phyloP scores from a whole-genome alignment of 2,329 filamentous ascomycete species.

The Septoria linicola region DNA sequence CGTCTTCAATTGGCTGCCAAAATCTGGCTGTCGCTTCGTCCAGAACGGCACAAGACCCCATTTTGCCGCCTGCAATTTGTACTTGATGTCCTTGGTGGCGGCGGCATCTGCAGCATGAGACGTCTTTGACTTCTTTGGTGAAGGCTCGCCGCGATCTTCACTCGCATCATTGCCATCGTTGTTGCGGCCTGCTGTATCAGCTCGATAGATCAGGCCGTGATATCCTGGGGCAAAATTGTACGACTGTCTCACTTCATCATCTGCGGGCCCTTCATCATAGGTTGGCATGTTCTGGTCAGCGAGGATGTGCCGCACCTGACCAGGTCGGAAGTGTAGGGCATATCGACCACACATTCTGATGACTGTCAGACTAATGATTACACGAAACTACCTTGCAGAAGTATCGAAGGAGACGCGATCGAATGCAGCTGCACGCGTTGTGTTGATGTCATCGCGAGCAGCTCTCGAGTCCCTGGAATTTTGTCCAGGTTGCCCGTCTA shows the following conservation, averaged over 20 bases:
- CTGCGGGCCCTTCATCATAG: slow-evolving; percentile 38
- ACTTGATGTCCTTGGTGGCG: slow-evolving; percentile 51
- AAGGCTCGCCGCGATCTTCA: slow-evolving; percentile 27
- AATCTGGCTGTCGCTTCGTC: slow-evolving; percentile 81
- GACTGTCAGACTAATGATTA: neutral
- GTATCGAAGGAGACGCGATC: slow-evolving; percentile 5
- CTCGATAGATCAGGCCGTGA: slow-evolving; percentile 80
- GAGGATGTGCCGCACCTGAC: slow-evolving; percentile 71
- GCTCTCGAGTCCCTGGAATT: slow-evolving; percentile 9
- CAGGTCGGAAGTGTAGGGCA: slow-evolving; percentile 60
- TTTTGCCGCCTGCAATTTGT: slow-evolving; percentile 89
- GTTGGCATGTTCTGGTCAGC: slow-evolving; percentile 72
- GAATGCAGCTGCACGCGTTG: neutral
- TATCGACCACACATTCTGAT: slow-evolving; percentile 67
- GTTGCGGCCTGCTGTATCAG: slow-evolving; percentile 65
- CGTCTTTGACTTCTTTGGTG: slow-evolving; percentile 28
- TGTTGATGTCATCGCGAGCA: slow-evolving; percentile 14
- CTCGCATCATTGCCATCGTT: slow-evolving; percentile 41
- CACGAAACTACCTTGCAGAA: neutral
- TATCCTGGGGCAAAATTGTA: slow-evolving; percentile 94
- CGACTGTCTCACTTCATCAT: slow-evolving; percentile 66
- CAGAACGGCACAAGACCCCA: slow-evolving; percentile 95
- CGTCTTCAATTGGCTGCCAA: slow-evolving; percentile 74
- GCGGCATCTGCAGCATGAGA: slow-evolving; percentile 22
- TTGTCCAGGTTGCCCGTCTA: neutral